Base-by-base conservation (phyloP, 768 basidiomycete genomes). In the Russula foetens region DNA sequence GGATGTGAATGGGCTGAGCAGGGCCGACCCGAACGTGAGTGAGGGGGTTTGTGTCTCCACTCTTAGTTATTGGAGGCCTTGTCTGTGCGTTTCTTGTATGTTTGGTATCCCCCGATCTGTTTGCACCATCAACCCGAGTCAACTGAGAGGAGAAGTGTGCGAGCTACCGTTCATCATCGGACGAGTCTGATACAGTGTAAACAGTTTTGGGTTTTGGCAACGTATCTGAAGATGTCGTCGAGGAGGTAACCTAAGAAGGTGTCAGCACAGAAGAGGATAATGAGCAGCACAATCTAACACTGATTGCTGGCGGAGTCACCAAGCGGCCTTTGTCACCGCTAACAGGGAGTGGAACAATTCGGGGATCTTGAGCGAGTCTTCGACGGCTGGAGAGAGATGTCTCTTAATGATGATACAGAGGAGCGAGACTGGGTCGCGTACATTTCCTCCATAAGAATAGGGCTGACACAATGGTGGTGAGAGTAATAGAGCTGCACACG, bases 81-180 rank as follows among this genome's bases (percentile, higher is more conserved):
- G 11, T n/a, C 7, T 49, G 31, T 43, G 33, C 19, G 19, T 47
- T 53, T 28, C 15, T 35, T n/a, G 12, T 43, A 17, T 35, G 23
- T 19, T 26, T 12, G 11, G 26, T 8, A 26, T 2, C 26, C 35
- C 28, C n/a, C 12, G 3, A 23, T 43, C 41, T 55, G n/a, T 38
- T 28, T n/a, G 38, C 6, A 24, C 12, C 33, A 46, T 56, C 21
- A 45, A 31, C n/a, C 17, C 21, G 48, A 38, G 14, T 11, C n/a
- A 3, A 46, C 11, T 17, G 35, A n/a, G 26, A 48, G n/a, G n/a
- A 29, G 38, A 24, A 17, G 33, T 26, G 39, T 12, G 9, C 28
- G 38, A 48, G 4, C 29, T 53, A 62, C 61, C 12, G 44, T 28
- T 67, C 71, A 56, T 69, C 67, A 50, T 67, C 71, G 4, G 66